These are phyloP conservation scores for Delitschia confertaspora DNA, from an alignment of 495 filamentous ascomycete genomes.

Conservation along the genomic window DNA sequence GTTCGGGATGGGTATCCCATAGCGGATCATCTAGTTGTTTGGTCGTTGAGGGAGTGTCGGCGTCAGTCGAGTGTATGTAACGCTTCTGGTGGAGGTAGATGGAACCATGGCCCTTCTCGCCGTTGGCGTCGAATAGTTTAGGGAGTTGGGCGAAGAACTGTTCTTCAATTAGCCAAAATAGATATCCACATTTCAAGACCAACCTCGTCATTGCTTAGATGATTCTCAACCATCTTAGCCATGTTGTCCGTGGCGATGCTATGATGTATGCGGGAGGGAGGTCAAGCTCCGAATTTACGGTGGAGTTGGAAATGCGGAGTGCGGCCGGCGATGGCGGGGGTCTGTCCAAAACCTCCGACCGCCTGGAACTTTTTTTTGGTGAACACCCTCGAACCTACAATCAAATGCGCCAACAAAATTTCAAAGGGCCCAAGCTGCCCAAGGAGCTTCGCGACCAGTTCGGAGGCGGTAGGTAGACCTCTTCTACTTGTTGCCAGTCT, in stretches of 20 bases:
- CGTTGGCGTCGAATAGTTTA: slow-evolving; percentile 60
- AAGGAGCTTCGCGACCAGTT: slow-evolving; percentile 51
- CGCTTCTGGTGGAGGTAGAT: slow-evolving; percentile 83
- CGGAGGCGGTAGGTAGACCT: slow-evolving; percentile 39
- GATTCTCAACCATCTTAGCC: slow-evolving; percentile 44
- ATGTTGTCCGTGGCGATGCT: slow-evolving; percentile 6
- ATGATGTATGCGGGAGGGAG: slow-evolving; percentile 12
- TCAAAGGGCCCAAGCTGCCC: slow-evolving; percentile 57
- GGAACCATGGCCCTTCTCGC: slow-evolving; percentile 62
- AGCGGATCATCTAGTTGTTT: slow-evolving; percentile 38
- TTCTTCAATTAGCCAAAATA: slow-evolving; percentile 17
- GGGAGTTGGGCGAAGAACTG: slow-evolving; percentile 83
- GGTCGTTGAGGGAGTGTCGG: slow-evolving; percentile 10
- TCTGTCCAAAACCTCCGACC: slow-evolving; percentile 8
- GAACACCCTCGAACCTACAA: slow-evolving; percentile 28
- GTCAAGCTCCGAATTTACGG: background rate
- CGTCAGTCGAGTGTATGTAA: slow-evolving; percentile 27
- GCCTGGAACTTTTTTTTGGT: slow-evolving; percentile 22
- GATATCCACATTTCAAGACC: too few species aligned
- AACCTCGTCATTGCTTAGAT: slow-evolving; percentile 70
- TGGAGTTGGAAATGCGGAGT: slow-evolving; percentile 12
- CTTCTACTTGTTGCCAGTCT: background rate
- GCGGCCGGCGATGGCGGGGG: slow-evolving; percentile 8
- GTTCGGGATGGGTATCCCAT: slow-evolving; percentile 45
- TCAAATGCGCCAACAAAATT: slow-evolving; percentile 36